Evolutionary conservation across 139 green algal species (phyloP).

Genomic region (Closterium sp.): DNA sequence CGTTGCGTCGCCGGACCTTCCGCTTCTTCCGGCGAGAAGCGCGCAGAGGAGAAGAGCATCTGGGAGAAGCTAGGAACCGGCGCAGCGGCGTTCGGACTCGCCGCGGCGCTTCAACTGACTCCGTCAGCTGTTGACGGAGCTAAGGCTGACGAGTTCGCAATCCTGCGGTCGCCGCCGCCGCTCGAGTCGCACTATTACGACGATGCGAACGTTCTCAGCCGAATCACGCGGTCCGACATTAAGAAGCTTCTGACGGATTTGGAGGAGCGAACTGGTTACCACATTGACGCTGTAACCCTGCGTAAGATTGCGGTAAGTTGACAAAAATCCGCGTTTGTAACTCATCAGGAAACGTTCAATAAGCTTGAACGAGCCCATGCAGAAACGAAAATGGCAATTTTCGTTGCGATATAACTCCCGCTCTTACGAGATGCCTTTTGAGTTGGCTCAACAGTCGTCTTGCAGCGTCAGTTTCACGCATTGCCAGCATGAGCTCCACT

Average conservation of each 20-base stretch:
- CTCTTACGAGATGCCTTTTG: background rate
- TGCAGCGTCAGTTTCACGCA: too few relatives aligned
- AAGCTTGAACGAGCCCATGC: too few relatives aligned
- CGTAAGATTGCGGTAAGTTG: conserved; percentile 45
- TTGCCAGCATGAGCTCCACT: too few relatives aligned
- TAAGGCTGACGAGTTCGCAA: conserved; percentile 48
- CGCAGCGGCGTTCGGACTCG: background rate
- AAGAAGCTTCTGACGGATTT: conserved; percentile 49
- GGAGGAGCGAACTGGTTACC: conserved; percentile 54
- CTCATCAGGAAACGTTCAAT: too few relatives aligned
- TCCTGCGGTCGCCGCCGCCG: conserved; percentile 22
- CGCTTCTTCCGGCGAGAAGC: background rate
- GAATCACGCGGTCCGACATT: conserved; percentile 36
- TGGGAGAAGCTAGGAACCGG: background rate
- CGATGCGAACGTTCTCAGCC: conserved; percentile 52
- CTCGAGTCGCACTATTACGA: conserved; percentile 47
- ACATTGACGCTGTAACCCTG: conserved; percentile 54
- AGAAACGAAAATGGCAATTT: too few relatives aligned
- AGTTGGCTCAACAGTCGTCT: background rate
- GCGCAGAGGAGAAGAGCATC: background rate
- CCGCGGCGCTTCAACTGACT: conserved; percentile 19
- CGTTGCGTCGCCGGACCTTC: background rate
- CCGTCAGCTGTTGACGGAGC: background rate
- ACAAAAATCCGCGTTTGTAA: background rate
- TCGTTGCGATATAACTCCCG: background rate